Conservation (phyloP, 768 basidiomycete species). For the Phlegmacium glaucopus region DNA sequence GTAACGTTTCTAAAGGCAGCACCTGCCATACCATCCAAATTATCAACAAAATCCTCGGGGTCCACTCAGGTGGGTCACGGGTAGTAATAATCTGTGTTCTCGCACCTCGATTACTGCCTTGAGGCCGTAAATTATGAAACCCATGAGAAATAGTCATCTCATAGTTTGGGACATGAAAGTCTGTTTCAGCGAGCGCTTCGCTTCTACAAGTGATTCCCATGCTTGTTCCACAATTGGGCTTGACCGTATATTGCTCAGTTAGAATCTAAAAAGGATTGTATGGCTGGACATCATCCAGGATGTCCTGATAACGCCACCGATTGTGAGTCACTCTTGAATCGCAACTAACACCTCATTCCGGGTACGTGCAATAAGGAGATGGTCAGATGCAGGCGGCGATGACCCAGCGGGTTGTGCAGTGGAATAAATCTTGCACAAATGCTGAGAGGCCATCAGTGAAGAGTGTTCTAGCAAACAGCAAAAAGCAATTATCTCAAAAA, state of each 20-base stretch:
- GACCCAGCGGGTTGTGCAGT: constrained; percentile 43
- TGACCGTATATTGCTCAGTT: constrained; percentile 50
- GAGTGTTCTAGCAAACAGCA: background rate
- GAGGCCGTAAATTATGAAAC: constrained; percentile 16
- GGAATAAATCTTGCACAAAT: constrained; percentile 72
- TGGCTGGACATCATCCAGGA: constrained; percentile 62
- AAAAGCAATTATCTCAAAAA: constrained; percentile 67
- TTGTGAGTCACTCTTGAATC: constrained; percentile 67
- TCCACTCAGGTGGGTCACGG: constrained; percentile 53
- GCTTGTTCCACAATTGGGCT: constrained; percentile 43
- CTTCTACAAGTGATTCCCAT: constrained; percentile 42
- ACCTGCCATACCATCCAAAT: constrained; percentile 70
- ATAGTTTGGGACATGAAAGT: constrained; percentile 54
- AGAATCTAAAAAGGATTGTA: constrained; percentile 58
- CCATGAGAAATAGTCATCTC: constrained; percentile 42
- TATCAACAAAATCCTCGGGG: constrained; percentile 73
- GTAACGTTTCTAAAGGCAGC: constrained; percentile 75
- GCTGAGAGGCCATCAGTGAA: constrained; percentile 35
- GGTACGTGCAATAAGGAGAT: constrained; percentile 45
- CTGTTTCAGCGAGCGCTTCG: constrained; percentile 35
- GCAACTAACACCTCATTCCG: constrained; percentile 64
- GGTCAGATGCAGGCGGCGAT: constrained; percentile 40
- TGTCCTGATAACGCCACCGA: constrained; percentile 76
- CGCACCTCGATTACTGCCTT: constrained; percentile 17
- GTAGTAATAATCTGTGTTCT: constrained; percentile 34